Evolutionary conservation across 2,329 filamentous ascomycete genomes (phyloP).

Genomic region (Sporothrix schenckii): DNA sequence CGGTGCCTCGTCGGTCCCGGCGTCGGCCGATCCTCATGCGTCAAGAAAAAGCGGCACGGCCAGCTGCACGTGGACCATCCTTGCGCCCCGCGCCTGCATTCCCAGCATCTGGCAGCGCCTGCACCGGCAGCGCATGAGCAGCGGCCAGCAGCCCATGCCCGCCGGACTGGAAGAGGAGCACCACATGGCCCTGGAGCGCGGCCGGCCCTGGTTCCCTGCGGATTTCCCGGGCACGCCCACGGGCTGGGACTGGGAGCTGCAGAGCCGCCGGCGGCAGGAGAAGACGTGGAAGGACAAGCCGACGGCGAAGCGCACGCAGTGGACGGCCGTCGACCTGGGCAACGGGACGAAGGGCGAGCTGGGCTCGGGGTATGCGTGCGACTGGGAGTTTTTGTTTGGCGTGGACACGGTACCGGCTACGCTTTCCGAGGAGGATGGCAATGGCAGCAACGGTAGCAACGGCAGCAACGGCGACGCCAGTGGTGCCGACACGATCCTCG

Average conservation of each 20-base stretch:
- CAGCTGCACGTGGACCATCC: constrained; percentile 66
- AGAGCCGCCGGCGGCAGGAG: constrained; percentile 62
- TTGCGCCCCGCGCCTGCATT: constrained; percentile 91
- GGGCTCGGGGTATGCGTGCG: constrained; percentile 79
- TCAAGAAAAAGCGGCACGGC: background rate
- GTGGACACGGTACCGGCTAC: background rate
- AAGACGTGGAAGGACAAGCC: constrained; percentile 74
- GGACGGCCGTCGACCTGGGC: constrained; percentile 73
- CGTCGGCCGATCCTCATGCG: constrained; percentile 51
- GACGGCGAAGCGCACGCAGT: constrained; percentile 78
- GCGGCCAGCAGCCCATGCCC: constrained; percentile 72
- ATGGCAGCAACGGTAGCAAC: background rate
- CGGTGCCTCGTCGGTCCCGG: constrained; percentile 2
- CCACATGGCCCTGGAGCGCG: constrained; percentile 80
- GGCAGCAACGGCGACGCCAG: background rate
- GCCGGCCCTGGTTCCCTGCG: constrained; percentile 79
- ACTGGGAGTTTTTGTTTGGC: constrained; percentile 72
- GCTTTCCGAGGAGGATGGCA: background rate
- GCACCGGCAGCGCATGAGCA: constrained; percentile 74
- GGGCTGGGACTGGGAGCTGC: constrained; percentile 75
- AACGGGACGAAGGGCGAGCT: constrained; percentile 77
- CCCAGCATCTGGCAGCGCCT: constrained; percentile 82
- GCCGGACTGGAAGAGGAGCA: constrained; percentile 78
- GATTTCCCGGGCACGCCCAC: constrained; percentile 80
- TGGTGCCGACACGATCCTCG: background rate